Evolutionary conservation across 2,329 filamentous ascomycete genomes (phyloP), one percentile per base, ranked within the genome.

Genomic region (Coniochaeta sp.): DNA sequence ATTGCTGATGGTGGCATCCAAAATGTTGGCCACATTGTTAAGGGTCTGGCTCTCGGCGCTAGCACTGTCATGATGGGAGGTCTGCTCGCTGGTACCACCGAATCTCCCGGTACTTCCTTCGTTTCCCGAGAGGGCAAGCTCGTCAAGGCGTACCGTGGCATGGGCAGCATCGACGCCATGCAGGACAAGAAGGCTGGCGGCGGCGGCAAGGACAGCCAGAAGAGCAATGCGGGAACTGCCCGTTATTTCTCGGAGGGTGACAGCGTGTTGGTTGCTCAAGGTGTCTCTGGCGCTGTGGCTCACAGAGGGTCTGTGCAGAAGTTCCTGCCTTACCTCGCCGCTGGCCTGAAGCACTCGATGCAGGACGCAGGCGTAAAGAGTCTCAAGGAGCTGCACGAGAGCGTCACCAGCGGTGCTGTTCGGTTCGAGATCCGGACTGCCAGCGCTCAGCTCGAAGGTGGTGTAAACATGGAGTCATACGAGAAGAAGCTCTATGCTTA

Each of bases 401-500:
- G 84, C 66, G 93, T 96, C 31, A 77, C 80, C 66, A 81, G 85
- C 34, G 91, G 93, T 63, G 85, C 79, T 57, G 87, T 97, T 60
- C 87, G 95, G 70, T 99, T 99, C 73, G 95, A 99, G 82, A 83
- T 98, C 71, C 85, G 95, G 69, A 98, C 92, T 63, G 89, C 92
- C 62, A 96, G 92, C 76, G 95, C 95, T 58, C 92, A 96, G 84
- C 84, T 96, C 62, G 95, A 99, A 82, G 95, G 95, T 65, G 95
- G 93, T 73, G 93, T 99, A 63, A 96, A 98, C 79, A 92, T 99
- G 83, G 92, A 98, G 81, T 93, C 91, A 74, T 98, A 96, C 74
- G 95, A 98, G 83, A 99, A 99, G 89, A 99, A 98, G 85, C 89
- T 99, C 67, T 99, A 96, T 78, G 91, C 92, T 70, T 97, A 86